Percentiles rank a stretch among this genome's conserved stretches.
phyloP scores from a whole-genome alignment of 306 rosid genomes.

The Arachis stenosperma region DNA sequence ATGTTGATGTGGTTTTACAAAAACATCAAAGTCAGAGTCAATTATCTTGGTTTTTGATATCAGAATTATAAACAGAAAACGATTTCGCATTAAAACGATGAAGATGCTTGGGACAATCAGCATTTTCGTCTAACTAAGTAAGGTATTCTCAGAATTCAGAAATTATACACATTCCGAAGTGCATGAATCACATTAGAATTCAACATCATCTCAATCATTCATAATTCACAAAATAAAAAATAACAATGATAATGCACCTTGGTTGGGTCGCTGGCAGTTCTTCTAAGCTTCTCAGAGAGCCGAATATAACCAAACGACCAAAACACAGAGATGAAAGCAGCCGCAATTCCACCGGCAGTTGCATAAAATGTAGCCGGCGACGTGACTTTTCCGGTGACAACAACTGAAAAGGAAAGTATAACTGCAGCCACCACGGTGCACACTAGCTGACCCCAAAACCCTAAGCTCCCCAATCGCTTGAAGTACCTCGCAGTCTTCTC shows the following conservation, averaged over 20 bases:
- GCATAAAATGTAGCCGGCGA: constrained; percentile 94
- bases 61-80: background rate
- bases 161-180: background rate
- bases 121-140: background rate
- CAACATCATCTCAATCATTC: too few species aligned
- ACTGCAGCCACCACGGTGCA: constrained; percentile 91
- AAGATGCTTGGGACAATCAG: background rate
- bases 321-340: constrained; percentile 88
- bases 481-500: constrained; percentile 88
- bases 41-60: background rate
- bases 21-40: too few species aligned
- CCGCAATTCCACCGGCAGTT: constrained; percentile 89
- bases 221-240: too few species aligned
- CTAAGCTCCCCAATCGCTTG: constrained; percentile 88
- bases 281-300: constrained; percentile 81
- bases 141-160: background rate
- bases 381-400: constrained; percentile 75
- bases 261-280: constrained; percentile 77
- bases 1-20: too few species aligned
- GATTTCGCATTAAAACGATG: background rate
- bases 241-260: constrained; percentile 54
- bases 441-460: constrained; percentile 96
- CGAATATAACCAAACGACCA: constrained; percentile 98
- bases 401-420: constrained; percentile 87
- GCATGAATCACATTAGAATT: too few species aligned